phyloP scores from a whole-genome alignment of 2,329 filamentous ascomycete species.

The Ceratocystis papillata region DNA sequence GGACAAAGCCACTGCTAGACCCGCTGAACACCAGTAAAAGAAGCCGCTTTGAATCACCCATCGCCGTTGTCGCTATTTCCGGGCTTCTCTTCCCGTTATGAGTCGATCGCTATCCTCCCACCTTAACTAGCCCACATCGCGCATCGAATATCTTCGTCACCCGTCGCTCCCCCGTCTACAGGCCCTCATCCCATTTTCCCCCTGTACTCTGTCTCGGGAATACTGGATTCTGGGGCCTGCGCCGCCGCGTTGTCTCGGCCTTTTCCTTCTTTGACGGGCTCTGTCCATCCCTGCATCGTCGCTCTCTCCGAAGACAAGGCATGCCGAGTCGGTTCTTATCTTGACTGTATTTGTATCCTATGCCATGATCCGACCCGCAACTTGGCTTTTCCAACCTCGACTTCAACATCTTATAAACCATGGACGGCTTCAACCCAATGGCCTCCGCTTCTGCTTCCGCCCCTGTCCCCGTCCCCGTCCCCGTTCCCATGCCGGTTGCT shows the following conservation, averaged over 20 bases:
- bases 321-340: background rate
- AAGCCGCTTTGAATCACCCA: too few species aligned
- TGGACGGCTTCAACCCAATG: constrained; percentile 21
- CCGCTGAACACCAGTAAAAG: background rate
- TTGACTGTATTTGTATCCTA: background rate
- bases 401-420: background rate
- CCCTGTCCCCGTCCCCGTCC: constrained; percentile 1
- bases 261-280: background rate
- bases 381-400: background rate
- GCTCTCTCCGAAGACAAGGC: background rate
- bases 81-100: too few species aligned
- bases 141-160: background rate
- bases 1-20: background rate
- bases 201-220: background rate
- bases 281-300: background rate
- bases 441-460: background rate
- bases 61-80: background rate
- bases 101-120: too few species aligned
- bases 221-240: background rate
- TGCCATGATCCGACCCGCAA: constrained; percentile 4
- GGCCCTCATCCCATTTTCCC: background rate
- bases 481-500: constrained; percentile 4
- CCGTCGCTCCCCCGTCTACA: background rate
- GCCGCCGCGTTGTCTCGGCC: background rate
- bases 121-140: background rate